Conservation (phyloP, 1,284 basidiomycete genomes). For the Pseudozyma thailandica region DNA sequence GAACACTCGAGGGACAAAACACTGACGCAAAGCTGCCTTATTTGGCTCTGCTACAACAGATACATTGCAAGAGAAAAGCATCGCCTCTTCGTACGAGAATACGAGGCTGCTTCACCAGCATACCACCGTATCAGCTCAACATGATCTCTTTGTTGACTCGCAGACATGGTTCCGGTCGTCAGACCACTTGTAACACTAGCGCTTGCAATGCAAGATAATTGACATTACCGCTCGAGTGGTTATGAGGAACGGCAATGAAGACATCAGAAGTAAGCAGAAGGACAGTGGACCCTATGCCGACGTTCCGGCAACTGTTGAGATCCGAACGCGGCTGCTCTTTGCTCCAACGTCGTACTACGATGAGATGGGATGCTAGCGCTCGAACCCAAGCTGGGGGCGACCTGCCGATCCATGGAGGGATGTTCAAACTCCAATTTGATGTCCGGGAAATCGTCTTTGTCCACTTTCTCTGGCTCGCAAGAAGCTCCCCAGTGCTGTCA, state of each 20-base stretch:
- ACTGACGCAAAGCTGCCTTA: slow-evolving; percentile 1
- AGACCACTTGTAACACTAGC: slow-evolving; percentile 28
- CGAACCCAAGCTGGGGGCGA: background rate
- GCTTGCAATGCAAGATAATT: background rate
- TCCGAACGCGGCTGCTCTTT: background rate
- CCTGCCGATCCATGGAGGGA: background rate
- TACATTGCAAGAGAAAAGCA: slow-evolving; percentile 77
- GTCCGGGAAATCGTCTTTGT: no score
- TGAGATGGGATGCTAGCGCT: background rate
- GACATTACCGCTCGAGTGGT: no score
- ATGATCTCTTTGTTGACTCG: slow-evolving; percentile 6
- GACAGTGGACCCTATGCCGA: slow-evolving; percentile 22
- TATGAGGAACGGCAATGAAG: background rate
- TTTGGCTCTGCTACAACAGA: slow-evolving; percentile 68
- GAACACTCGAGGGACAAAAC: background rate
- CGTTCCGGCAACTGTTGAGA: background rate
- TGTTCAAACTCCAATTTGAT: slow-evolving; percentile 1
- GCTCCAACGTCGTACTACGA: background rate
- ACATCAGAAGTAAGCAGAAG: slow-evolving; percentile 3
- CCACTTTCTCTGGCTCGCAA: no score
- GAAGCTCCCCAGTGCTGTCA: no score
- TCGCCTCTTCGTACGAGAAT: slow-evolving; percentile 77
- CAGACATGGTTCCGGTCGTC: background rate
- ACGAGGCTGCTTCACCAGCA: slow-evolving; percentile 77
- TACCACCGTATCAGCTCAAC: slow-evolving; percentile 76